Evolutionary conservation across 2,329 filamentous ascomycete genomes (phyloP), one percentile per base, ranked within the genome.

Genomic region (Fusarium ramigenum): DNA sequence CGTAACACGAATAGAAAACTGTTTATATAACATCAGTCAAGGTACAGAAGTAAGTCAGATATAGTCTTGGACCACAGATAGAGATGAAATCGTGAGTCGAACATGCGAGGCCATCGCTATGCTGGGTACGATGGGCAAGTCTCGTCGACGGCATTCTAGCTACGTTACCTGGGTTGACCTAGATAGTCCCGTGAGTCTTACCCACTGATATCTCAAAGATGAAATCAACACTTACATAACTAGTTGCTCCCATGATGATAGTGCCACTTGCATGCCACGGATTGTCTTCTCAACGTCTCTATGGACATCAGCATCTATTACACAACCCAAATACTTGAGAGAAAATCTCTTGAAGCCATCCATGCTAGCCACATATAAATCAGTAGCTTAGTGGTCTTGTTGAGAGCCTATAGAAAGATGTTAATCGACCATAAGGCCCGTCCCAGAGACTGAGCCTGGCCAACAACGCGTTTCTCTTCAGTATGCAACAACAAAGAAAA

Each of bases 21-120:
- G 16, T 36, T 52, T 21, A 15, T 7, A 25, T 11, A 25, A 21
- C 1, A 15, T 11, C 32, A 19, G 3, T 16, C 2, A 4, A 21
- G 15, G 30, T 9, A 19, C 2, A 8, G 25, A 19, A 11, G 18
- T 3, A 25, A 3, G 2, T 2, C 9, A 25, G 9, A 25, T 3
- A 36, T 34, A 23, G 5, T 8, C 16, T 34, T 23, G n/a, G n/a
- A 10, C 8, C 18, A 19, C 9, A 34, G 4, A 52, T 34, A 9
- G 16, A 52, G n/a, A 34, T 23, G 34, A 37, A 39, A 53, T 5
- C 14, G 23, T 28, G 5, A 53, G 34, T 23, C 15, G 28, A 16
- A 23, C 19, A n/a, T 28, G 19, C 23, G 18, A 39, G 34, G 19
- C 19, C 34, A 21, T 39, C 23, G 14, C 12, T 21, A 53, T n/a